Conservation (phyloP, 1,139 yeast genomes). For the Sugiyamaella grinbergsii region DNA sequence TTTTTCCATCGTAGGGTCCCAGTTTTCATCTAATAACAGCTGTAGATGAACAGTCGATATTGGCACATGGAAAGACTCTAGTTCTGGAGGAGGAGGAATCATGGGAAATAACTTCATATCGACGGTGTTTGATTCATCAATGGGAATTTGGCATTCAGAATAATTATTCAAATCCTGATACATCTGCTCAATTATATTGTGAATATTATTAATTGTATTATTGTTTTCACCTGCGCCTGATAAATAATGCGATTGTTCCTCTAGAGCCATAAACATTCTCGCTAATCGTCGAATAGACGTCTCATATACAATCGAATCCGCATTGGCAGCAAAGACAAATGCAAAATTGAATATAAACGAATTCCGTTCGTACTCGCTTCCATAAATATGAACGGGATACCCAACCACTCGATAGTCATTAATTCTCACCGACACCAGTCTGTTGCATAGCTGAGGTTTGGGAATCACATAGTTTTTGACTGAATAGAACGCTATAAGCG, state of each 20-base stretch:
- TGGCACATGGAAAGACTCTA: slow-evolving; percentile 80
- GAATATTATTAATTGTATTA: slow-evolving; percentile 55
- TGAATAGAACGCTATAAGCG: slow-evolving; percentile 76
- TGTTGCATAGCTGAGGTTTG: slow-evolving; percentile 85
- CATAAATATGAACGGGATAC: slow-evolving; percentile 84
- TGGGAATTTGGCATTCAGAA: slow-evolving; percentile 93
- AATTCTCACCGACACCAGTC: slow-evolving; percentile 71
- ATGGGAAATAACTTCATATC: slow-evolving; percentile 91
- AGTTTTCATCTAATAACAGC: slow-evolving; percentile 77
- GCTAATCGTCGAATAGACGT: slow-evolving; percentile 83
- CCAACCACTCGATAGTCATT: slow-evolving; percentile 76
- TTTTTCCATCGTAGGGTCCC: slow-evolving; percentile 97
- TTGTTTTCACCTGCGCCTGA: slow-evolving; percentile 46
- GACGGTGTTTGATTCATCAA: slow-evolving; percentile 85
- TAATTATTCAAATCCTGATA: slow-evolving; percentile 91
- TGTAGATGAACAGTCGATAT: slow-evolving; percentile 74
- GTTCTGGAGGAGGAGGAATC: slow-evolving; percentile 77
- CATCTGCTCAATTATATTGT: slow-evolving; percentile 81
- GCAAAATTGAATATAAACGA: slow-evolving; percentile 91
- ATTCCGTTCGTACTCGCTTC: slow-evolving; percentile 78
- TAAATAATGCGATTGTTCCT: slow-evolving; percentile 79
- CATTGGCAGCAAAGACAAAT: slow-evolving; percentile 81
- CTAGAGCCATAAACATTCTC: slow-evolving; percentile 83
- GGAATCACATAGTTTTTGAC: slow-evolving; percentile 92
- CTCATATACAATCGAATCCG: slow-evolving; percentile 84